A percentile compares a stretch with the other conserved stretches of the same genome.
Conservation (phyloP, 768 basidiomycete species). For the Xerocomellus chrysenteron region DNA sequence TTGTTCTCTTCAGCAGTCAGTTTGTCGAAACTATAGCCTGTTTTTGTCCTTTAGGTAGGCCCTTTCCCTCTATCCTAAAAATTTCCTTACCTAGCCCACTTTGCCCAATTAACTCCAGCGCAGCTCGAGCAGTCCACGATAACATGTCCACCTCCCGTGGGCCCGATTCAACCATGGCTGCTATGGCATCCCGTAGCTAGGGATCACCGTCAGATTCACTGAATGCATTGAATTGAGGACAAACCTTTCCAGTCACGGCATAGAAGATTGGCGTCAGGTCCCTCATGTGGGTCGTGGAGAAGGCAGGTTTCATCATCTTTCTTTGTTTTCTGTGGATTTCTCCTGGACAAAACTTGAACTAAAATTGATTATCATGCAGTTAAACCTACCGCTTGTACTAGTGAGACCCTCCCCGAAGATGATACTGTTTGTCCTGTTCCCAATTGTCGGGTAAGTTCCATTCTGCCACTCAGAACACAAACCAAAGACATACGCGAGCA, state of each 20-base stretch:
- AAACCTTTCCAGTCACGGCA: not conserved
- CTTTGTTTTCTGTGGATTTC: not conserved
- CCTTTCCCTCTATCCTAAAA: not conserved
- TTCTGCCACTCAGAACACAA: not conserved
- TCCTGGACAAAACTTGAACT: not conserved
- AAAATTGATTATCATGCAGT: not conserved
- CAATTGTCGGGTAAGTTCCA: not conserved
- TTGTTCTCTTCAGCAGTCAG: not conserved
- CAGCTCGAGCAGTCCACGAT: not conserved
- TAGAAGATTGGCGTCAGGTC: not conserved
- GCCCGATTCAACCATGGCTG: not conserved
- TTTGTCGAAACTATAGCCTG: not conserved
- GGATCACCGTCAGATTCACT: not conserved
- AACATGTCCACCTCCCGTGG: not conserved
- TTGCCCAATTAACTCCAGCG: not conserved
- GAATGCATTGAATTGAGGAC: not conserved
- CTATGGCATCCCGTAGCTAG: not conserved
- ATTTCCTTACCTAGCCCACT: not conserved
- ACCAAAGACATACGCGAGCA: not conserved
- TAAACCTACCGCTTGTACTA: not conserved
- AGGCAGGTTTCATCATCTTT: not conserved
- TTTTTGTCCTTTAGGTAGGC: not conserved
- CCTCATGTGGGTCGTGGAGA: not conserved
- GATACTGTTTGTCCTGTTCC: not conserved
- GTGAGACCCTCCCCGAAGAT: not conserved